Conservation (phyloP, 768 basidiomycete genomes). For the Amyloporia xantha region DNA sequence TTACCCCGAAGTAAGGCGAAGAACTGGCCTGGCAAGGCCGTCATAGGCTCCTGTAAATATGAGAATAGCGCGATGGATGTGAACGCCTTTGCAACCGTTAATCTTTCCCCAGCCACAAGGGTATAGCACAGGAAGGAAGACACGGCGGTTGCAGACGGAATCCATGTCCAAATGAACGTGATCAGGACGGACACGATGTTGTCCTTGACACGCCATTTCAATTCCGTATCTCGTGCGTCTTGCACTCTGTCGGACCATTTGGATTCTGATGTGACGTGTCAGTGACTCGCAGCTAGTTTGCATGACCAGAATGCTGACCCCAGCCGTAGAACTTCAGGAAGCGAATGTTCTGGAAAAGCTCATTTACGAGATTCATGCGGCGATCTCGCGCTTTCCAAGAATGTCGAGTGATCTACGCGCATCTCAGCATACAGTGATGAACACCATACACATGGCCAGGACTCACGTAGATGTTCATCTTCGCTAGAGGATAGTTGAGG, state of each 20-base stretch:
- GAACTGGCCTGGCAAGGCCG: conserved; percentile 53
- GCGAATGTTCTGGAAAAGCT: conserved; percentile 67
- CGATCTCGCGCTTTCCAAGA: conserved; percentile 60
- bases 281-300: neutral
- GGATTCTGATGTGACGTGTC: conserved; percentile 14
- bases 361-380: conserved; percentile 68
- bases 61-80: conserved; percentile 74
- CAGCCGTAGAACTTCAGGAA: conserved; percentile 74
- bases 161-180: conserved; percentile 72
- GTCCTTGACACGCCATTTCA: conserved; percentile 60
- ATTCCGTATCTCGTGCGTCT: conserved; percentile 52
- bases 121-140: conserved; percentile 62
- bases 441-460: too few species aligned
- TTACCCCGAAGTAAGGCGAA: conserved; percentile 59
- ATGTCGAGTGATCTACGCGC: conserved; percentile 42
- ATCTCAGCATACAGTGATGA: too few species aligned
- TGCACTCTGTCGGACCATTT: conserved; percentile 20
- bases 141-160: conserved; percentile 63
- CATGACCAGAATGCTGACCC: conserved; percentile 36
- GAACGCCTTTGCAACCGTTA: conserved; percentile 79
- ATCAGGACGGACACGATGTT: conserved; percentile 54
- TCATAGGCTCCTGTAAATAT: conserved; percentile 64
- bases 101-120: conserved; percentile 50
- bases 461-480: conserved; percentile 56
- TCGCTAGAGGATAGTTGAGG: conserved; percentile 63